Conservation (phyloP, 192 early-diverging fungal genomes). For the Mortierella antarctica region DNA sequence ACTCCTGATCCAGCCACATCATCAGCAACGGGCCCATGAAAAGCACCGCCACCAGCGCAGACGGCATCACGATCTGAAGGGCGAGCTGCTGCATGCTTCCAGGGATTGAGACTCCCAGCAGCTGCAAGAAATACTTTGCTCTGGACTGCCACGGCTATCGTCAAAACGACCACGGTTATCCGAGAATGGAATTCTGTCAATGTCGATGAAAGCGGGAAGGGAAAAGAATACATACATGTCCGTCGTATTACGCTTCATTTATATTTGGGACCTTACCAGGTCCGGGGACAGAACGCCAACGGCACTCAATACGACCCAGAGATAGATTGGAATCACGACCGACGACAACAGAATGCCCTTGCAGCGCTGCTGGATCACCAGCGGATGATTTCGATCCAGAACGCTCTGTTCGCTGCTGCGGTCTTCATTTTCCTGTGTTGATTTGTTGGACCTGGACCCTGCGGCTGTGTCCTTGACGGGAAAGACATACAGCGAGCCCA, state of each 20-base stretch:
- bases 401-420: no score
- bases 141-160: neutral
- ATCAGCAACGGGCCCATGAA: constrained; percentile 69
- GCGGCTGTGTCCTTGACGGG: constrained; percentile 1
- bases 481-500: constrained; percentile 68
- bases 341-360: constrained; percentile 59
- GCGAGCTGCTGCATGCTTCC: constrained; percentile 18
- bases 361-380: constrained; percentile 63
- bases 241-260: no score
- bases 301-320: constrained; percentile 42
- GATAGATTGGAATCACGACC: constrained; percentile 38
- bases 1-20: constrained; percentile 47
- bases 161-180: neutral
- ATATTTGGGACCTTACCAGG: constrained; percentile 13
- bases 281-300: constrained; percentile 11
- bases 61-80: constrained; percentile 29
- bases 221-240: no score
- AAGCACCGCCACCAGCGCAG: constrained; percentile 57
- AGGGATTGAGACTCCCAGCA: constrained; percentile 54
- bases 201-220: no score
- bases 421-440: neutral
- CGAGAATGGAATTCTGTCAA: no score
- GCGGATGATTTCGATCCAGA: constrained; percentile 61
- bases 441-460: neutral
- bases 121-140: neutral